Percentiles rank a stretch among this genome's conserved stretches.
Conservation (phyloP, 2,329 filamentous ascomycete species). For the Aspergillus costaricaensis region DNA sequence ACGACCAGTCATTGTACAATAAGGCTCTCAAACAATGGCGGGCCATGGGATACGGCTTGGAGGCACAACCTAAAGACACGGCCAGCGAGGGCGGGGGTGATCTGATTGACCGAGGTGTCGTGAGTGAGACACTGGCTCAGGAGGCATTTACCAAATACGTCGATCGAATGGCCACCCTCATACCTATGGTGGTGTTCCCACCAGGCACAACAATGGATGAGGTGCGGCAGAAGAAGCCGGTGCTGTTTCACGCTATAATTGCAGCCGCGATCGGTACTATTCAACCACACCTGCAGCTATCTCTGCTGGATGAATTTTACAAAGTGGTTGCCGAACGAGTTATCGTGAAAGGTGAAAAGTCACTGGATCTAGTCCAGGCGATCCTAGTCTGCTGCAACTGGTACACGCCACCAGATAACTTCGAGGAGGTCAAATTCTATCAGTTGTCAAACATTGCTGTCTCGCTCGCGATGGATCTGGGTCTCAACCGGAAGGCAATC, state of each 20-base stretch:
- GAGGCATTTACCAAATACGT: conserved; percentile 60
- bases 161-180: conserved; percentile 54
- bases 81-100: conserved; percentile 42
- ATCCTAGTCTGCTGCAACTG: conserved; percentile 75
- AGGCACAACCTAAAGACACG: conserved; percentile 20
- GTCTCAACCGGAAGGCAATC: conserved; percentile 63
- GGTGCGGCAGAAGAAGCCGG: conserved; percentile 59
- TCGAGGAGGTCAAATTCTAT: conserved; percentile 87
- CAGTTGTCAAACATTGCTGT: conserved; percentile 79
- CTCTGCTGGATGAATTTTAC: conserved; percentile 69
- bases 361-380: conserved; percentile 78
- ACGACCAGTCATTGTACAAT: conserved; percentile 22
- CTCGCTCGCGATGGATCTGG: conserved; percentile 81
- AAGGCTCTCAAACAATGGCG: conserved; percentile 25
- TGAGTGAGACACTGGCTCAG: conserved; percentile 55
- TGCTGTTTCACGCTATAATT: conserved; percentile 61
- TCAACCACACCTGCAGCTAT: conserved; percentile 58
- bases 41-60: conserved; percentile 20
- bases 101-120: conserved; percentile 52
- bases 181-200: conserved; percentile 62
- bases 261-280: conserved; percentile 56
- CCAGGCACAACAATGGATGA: conserved; percentile 56
- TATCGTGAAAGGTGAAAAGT: conserved; percentile 75
- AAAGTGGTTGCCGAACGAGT: conserved; percentile 72
- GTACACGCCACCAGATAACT: conserved; percentile 81